Percentiles rank a stretch among this genome's conserved stretches.
These are phyloP conservation scores for Thraustochytrium aureum DNA, from an alignment of 352 stramenopile genomes.

Conservation along the genomic window DNA sequence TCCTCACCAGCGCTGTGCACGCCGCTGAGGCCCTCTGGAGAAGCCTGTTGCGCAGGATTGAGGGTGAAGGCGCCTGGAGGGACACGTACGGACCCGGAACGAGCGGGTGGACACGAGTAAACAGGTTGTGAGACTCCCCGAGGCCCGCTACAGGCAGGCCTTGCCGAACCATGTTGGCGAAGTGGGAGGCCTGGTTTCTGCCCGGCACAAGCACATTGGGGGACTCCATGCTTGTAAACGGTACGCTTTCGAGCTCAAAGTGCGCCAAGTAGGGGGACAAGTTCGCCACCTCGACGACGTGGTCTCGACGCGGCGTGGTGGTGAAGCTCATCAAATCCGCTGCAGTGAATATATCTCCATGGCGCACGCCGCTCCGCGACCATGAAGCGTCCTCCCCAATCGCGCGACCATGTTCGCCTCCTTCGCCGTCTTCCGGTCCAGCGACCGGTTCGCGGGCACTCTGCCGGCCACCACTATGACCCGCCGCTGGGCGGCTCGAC, in stretches of 20 bases:
- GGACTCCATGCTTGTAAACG: constrained; percentile 23
- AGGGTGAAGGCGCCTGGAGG: not conserved
- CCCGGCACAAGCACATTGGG: not conserved
- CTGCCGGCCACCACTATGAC: too few relatives aligned
- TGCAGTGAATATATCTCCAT: not conserved
- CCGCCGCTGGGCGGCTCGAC: too few relatives aligned
- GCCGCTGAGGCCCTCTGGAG: not conserved
- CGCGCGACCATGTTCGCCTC: not conserved
- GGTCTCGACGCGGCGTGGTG: not conserved
- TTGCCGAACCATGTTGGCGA: constrained; percentile 27
- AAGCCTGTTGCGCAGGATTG: not conserved
- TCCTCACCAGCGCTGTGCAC: not conserved
- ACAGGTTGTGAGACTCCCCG: constrained; percentile 18
- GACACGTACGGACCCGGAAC: not conserved
- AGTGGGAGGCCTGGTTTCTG: constrained; percentile 1
- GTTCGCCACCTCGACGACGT: constrained; percentile 47
- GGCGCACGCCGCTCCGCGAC: not conserved
- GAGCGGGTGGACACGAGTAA: not conserved
- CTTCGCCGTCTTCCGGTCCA: not conserved
- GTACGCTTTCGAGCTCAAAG: constrained; percentile 29
- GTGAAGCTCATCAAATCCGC: constrained; percentile 26
- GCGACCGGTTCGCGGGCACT: too few relatives aligned
- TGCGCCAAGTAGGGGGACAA: constrained; percentile 30
- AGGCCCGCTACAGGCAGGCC: not conserved
- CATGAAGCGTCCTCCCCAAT: not conserved